Conservation (phyloP, 2,329 filamentous ascomycete genomes). For the Thermoascus crustaceus region DNA sequence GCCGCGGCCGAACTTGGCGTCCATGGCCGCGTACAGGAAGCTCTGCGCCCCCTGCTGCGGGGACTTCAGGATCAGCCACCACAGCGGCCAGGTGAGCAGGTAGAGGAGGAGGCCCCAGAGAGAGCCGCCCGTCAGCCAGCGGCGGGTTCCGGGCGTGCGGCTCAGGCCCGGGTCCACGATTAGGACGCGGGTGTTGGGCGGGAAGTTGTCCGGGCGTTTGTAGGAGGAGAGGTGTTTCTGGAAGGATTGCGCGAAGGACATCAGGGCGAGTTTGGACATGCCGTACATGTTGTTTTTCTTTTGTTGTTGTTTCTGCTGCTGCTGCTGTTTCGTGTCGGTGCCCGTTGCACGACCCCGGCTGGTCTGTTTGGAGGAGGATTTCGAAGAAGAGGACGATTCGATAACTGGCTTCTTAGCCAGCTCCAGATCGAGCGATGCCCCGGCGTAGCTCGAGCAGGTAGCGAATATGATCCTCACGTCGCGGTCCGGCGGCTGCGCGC, state of each 20-base stretch:
- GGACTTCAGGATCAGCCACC: slow-evolving; percentile 84
- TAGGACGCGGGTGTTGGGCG: slow-evolving; percentile 73
- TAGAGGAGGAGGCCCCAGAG: slow-evolving; percentile 73
- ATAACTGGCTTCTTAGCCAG: slow-evolving; percentile 8
- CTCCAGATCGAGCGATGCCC: slow-evolving; percentile 54
- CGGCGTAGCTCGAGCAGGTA: slow-evolving; percentile 83
- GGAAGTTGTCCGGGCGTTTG: slow-evolving; percentile 71
- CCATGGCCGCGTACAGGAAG: slow-evolving; percentile 79
- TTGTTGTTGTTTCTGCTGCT: slow-evolving; percentile 7
- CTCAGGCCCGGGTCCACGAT: slow-evolving; percentile 80
- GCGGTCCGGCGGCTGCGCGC: slow-evolving; percentile 84
- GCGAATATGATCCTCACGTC: slow-evolving; percentile 83
- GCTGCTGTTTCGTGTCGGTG: slow-evolving; percentile 8
- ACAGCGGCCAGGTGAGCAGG: slow-evolving; percentile 65
- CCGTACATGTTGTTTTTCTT: slow-evolving; percentile 42
- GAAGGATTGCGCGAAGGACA: slow-evolving; percentile 81
- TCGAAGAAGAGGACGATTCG: no score
- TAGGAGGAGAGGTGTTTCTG: slow-evolving; percentile 86
- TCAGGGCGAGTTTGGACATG: slow-evolving; percentile 67
- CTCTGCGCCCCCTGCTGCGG: slow-evolving; percentile 77
- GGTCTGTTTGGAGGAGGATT: no score
- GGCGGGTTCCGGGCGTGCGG: slow-evolving; percentile 76
- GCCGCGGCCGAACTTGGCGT: slow-evolving; percentile 57
- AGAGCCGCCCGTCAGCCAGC: slow-evolving; percentile 79
- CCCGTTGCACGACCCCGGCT: no score